Base-by-base conservation (phyloP, 805 yeast species). In the Martiniozyma abietophila region DNA sequence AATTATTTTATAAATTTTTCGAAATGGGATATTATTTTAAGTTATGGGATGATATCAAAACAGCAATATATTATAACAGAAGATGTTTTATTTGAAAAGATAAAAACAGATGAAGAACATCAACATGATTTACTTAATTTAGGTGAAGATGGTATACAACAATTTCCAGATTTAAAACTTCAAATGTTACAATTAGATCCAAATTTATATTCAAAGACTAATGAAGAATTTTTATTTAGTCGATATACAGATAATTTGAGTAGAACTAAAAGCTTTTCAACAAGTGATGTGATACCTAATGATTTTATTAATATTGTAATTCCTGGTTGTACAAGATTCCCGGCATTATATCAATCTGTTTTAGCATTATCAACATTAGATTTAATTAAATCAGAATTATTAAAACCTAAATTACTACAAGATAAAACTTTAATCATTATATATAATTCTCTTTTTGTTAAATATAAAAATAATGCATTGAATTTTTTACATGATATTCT, bases 381-480 rank as follows among this genome's bases (percentile, higher is more conserved):
- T 34, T 34, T 54, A 27, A 40, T 48, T 22, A 48, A 48, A 31
- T 23, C 34, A 39, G 47, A 41, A 31, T 19, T 40, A 18, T 18
- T 34, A 30, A 24, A 29, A 17, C 23, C 35, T 4, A 11, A 31
- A 4, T 9, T 18, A 5, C 8, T 8, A 4, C 39, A 35, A 4
- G 19, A 39, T 21, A 14, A 7, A 5, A 15, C n/a, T 7, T 26
- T 43, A 2, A 27, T 32, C 5, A 22, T 11, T 12, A 25, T 38
- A 6, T 41, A 34, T 27, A 32, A 40, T 34, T 33, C 41, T 2
- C 21, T 41, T 9, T 41, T 40, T 29, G 18, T 47, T 12, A 45
- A 42, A 27, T 53, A 46, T 38, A 56, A 54, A 31, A 52, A 55
- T 31, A 51, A 49, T 24, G 58, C 60, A 9, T 48, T 55, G 15